phyloP scores from a whole-genome alignment of 2,329 filamentous ascomycete genomes.

The Dryadomyces quercivorus region DNA sequence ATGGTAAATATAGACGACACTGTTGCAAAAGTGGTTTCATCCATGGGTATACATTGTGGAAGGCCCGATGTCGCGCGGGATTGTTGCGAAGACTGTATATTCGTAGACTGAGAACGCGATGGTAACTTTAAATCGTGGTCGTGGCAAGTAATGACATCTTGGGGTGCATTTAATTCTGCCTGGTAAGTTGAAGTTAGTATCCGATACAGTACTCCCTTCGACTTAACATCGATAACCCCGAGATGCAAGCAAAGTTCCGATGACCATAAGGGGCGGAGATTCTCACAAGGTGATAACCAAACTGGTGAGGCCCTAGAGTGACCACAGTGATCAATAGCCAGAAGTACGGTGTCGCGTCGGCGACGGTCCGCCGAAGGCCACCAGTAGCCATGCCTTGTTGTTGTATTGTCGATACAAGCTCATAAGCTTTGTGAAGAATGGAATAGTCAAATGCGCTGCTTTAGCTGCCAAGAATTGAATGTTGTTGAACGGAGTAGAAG shows the following conservation, averaged over 20 bases:
- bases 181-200: conserved; percentile 20
- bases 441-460: background rate
- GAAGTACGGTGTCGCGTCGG: conserved; percentile 57
- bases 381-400: background rate
- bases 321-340: conserved; percentile 62
- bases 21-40: conserved; percentile 64
- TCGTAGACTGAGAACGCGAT: conserved; percentile 11
- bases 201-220: background rate
- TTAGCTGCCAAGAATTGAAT: no score
- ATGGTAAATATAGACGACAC: conserved; percentile 86
- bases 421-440: background rate
- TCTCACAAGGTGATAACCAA: conserved; percentile 80
- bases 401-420: no score
- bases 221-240: background rate
- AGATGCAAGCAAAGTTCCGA: conserved; percentile 2
- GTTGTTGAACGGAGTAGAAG: no score
- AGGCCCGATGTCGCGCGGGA: conserved; percentile 26
- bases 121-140: conserved; percentile 28
- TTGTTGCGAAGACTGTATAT: conserved; percentile 12
- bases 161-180: conserved; percentile 91
- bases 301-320: conserved; percentile 81
- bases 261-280: background rate
- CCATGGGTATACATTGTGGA: conserved; percentile 82
- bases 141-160: conserved; percentile 84
- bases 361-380: background rate